phyloP scores from a whole-genome alignment of 2,329 filamentous ascomycete species.

The Aquanectria penicillioides region DNA sequence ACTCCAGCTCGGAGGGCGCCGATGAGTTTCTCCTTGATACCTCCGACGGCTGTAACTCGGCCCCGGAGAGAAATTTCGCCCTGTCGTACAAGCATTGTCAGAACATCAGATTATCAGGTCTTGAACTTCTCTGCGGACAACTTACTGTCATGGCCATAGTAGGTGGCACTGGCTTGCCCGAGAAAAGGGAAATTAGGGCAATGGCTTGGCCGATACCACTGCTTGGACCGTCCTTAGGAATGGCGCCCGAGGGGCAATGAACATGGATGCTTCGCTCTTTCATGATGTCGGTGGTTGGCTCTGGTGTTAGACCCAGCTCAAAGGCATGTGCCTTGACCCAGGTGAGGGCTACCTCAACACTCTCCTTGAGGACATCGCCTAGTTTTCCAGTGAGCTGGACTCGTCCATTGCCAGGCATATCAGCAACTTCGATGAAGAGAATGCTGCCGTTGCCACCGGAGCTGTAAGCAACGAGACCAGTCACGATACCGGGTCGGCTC shows the following conservation, averaged over 20 bases:
- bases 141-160: slow-evolving; percentile 93
- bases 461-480: slow-evolving; percentile 93
- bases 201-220: slow-evolving; percentile 95
- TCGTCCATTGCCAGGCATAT: slow-evolving; percentile 92
- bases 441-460: slow-evolving; percentile 94
- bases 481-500: slow-evolving; percentile 89
- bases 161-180: slow-evolving; percentile 84
- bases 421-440: slow-evolving; percentile 96
- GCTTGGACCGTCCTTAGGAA: slow-evolving; percentile 89
- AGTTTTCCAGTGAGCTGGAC: slow-evolving; percentile 97
- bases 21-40: slow-evolving; percentile 99
- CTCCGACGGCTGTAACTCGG: slow-evolving; percentile 91
- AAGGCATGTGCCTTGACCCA: slow-evolving; percentile 98
- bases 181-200: slow-evolving; percentile 90
- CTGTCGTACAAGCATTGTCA: slow-evolving; percentile 50
- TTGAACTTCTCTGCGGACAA: slow-evolving; percentile 33
- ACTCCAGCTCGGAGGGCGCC: slow-evolving; percentile 92
- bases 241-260: slow-evolving; percentile 93
- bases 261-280: slow-evolving; percentile 94
- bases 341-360: slow-evolving; percentile 92
- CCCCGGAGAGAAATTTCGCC: slow-evolving; percentile 83
- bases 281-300: slow-evolving; percentile 92
- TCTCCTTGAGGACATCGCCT: slow-evolving; percentile 96
- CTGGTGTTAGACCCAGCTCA: slow-evolving; percentile 83
- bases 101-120: slow-evolving; percentile 25